phyloP scores from a whole-genome alignment of 345 rosid species.

The Eucalyptus leucophloia region DNA sequence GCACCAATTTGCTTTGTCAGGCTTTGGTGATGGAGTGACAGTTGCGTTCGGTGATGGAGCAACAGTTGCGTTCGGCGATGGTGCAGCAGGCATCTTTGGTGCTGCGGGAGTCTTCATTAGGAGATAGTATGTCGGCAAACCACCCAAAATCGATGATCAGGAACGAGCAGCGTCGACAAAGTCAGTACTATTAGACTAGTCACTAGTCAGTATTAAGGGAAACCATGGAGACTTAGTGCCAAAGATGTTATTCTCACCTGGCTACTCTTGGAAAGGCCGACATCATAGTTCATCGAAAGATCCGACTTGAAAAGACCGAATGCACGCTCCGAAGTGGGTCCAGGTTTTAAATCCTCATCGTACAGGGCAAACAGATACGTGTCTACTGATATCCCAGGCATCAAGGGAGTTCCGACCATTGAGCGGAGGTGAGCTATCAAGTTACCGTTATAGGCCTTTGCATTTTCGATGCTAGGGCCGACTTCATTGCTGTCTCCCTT shows the following conservation, averaged over 20 bases:
- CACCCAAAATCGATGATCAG: not conserved
- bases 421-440: conserved; percentile 77
- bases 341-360: conserved; percentile 85
- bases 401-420: conserved; percentile 70
- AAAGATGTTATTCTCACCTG: conserved; percentile 8
- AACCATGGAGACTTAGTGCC: not conserved
- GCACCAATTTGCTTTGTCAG: conserved; percentile 47
- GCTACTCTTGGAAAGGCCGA: conserved; percentile 46
- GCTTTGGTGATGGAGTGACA: conserved; percentile 9
- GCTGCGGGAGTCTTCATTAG: not conserved
- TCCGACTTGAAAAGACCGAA: conserved; percentile 78
- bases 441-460: conserved; percentile 74
- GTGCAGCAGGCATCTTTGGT: no score
- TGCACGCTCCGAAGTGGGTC: conserved; percentile 53
- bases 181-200: not conserved
- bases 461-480: conserved; percentile 69
- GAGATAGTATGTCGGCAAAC: not conserved
- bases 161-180: not conserved
- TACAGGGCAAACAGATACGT: conserved; percentile 80
- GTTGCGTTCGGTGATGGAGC: conserved; percentile 8
- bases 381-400: conserved; percentile 83
- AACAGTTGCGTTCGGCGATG: not conserved
- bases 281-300: conserved; percentile 61
- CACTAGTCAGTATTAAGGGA: not conserved
- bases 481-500: conserved; percentile 69